Conservation (phyloP, 2,329 filamentous ascomycete genomes). For the Penicillium sp. region DNA sequence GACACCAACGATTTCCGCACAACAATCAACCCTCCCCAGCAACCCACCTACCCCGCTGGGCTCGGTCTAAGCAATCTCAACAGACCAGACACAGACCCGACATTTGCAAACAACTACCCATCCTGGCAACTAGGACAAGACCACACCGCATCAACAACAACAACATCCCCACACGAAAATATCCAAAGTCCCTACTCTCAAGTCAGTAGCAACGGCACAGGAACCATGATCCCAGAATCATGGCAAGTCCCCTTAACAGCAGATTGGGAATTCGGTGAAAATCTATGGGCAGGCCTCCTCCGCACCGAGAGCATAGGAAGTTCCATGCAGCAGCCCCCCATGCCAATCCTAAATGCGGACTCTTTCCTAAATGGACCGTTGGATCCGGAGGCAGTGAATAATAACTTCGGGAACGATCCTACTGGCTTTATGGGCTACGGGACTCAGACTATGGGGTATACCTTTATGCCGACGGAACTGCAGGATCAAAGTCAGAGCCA, state of each 20-base stretch:
- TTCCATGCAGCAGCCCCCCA: constrained; percentile 5
- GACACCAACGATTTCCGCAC: constrained; percentile 6
- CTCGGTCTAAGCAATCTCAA: constrained; percentile 9
- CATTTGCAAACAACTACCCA: not conserved
- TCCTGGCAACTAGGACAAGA: constrained; percentile 16
- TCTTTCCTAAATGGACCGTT: constrained; percentile 15
- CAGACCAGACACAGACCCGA: not conserved
- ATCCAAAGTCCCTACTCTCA: constrained; percentile 29
- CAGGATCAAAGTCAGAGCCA: not conserved
- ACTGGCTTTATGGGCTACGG: not conserved
- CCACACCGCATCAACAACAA: not conserved
- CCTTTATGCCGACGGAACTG: not conserved
- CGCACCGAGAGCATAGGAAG: constrained; percentile 12
- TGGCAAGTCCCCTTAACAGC: constrained; percentile 91
- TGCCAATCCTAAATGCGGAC: constrained; percentile 20
- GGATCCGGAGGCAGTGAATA: not conserved
- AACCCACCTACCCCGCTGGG: constrained; percentile 1
- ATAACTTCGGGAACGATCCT: not conserved
- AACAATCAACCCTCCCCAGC: constrained; percentile 1
- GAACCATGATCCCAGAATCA: constrained; percentile 56
- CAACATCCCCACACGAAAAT: constrained; percentile 10
- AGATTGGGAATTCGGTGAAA: constrained; percentile 66
- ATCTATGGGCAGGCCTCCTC: constrained; percentile 27
- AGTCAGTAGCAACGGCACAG: constrained; percentile 14
- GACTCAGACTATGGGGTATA: constrained; percentile 2